A percentile compares a stretch with the other conserved stretches of the same genome.
These are phyloP conservation scores for Tulasnella sp. DNA, from an alignment of 768 basidiomycete species.

Conservation along the genomic window DNA sequence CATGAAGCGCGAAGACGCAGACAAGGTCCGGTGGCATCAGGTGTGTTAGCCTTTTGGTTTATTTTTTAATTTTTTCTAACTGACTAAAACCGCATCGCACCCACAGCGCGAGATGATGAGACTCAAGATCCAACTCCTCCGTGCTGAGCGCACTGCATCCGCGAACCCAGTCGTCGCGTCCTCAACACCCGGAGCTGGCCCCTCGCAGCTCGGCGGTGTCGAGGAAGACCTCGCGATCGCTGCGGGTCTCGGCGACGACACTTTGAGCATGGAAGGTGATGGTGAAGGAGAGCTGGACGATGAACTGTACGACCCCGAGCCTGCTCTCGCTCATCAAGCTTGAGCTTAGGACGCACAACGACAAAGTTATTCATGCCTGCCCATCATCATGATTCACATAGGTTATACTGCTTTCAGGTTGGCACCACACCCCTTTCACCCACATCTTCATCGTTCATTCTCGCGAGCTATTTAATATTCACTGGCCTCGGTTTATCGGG, in stretches of 20 bases:
- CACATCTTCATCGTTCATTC: too few relatives aligned
- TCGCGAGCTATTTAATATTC: not conserved
- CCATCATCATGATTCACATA: not conserved
- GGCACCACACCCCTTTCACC: not conserved
- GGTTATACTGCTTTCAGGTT: not conserved
- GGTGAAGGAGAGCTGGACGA: constrained; percentile 12
- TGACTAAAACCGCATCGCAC: not conserved
- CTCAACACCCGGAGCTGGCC: not conserved
- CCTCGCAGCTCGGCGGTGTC: not conserved
- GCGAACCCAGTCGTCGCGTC: not conserved
- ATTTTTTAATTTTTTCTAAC: not conserved
- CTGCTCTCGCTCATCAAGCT: not conserved
- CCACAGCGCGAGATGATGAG: constrained; percentile 14
- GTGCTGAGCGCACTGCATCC: not conserved
- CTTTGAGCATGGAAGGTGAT: constrained; percentile 7
- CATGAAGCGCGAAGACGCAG: constrained; percentile 15
- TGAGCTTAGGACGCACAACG: not conserved
- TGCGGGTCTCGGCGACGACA: constrained; percentile 3
- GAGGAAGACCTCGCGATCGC: constrained; percentile 9
- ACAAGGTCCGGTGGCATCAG: constrained; percentile 14
- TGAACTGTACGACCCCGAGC: constrained; percentile 2
- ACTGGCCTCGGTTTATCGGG: not conserved
- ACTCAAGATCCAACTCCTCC: constrained; percentile 14
- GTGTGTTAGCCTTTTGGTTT: not conserved
- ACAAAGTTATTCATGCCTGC: not conserved